phyloP scores from a whole-genome alignment of 306 rosid species.

The Cicer cuneatum region DNA sequence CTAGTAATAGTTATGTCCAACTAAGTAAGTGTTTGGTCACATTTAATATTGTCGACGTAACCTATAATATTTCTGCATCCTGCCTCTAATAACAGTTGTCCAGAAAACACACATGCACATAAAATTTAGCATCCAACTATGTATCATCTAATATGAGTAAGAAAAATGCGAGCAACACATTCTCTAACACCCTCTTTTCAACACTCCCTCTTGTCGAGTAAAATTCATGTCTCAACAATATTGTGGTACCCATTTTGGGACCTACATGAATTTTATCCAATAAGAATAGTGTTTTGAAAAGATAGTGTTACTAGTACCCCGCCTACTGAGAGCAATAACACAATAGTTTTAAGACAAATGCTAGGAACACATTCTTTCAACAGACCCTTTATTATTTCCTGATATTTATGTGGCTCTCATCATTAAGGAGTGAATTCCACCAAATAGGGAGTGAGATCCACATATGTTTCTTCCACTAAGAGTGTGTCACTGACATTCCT shows the following conservation, averaged over 20 bases:
- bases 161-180: background rate
- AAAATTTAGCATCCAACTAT: constrained; percentile 4
- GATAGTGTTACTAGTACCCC: background rate
- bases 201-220: background rate
- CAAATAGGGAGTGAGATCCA: background rate
- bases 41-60: constrained; percentile 1
- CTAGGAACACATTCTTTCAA: background rate
- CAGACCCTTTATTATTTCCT: background rate
- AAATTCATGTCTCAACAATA: background rate
- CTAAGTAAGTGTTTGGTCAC: constrained; percentile 7
- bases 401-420: background rate
- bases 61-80: background rate
- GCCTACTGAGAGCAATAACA: constrained; percentile 1
- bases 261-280: background rate
- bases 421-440: background rate
- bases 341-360: background rate
- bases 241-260: background rate
- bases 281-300: background rate
- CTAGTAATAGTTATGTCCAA: background rate
- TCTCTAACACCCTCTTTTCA: constrained; percentile 2
- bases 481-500: background rate
- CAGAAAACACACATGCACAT: constrained; percentile 8
- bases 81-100: constrained; percentile 24
- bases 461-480: constrained; percentile 4
- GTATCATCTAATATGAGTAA: constrained; percentile 2